A percentile compares a stretch with the other conserved stretches of the same genome.
These are phyloP conservation scores for Trichoderma atrobrunneum DNA, from an alignment of 2,329 filamentous ascomycete genomes.

Conservation along the genomic window DNA sequence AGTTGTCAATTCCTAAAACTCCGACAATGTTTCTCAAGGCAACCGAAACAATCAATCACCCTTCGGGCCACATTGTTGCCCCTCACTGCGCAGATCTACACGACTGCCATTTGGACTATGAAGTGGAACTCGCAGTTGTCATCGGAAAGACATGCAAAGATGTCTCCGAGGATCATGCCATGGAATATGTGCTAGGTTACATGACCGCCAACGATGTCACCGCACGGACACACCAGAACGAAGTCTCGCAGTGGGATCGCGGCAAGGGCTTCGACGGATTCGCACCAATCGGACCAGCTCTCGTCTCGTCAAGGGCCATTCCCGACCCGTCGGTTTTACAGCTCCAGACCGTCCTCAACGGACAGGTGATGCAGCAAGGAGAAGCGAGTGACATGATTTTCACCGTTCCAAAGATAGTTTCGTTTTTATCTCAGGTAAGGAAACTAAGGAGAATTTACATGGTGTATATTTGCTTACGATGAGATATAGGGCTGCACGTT, in stretches of 20 bases:
- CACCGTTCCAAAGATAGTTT: neutral
- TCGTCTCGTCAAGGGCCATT: neutral
- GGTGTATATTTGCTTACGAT: neutral
- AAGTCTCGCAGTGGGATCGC: conserved; percentile 12
- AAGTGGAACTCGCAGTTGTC: conserved; percentile 7
- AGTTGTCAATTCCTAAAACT: neutral
- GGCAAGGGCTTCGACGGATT: conserved; percentile 11
- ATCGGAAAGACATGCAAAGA: conserved; percentile 10
- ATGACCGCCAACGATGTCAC: conserved; percentile 13
- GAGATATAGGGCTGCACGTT: neutral
- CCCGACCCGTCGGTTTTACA: neutral
- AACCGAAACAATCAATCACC: neutral
- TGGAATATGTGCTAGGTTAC: neutral
- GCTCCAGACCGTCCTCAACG: conserved; percentile 1
- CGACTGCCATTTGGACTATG: conserved; percentile 5
- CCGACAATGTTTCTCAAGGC: conserved; percentile 8
- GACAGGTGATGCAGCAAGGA: conserved; percentile 4
- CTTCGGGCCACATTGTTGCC: neutral
- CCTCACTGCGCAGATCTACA: neutral
- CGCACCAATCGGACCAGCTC: conserved; percentile 8
- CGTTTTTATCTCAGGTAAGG: conserved; percentile 5
- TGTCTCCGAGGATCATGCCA: neutral
- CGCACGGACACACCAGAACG: conserved; percentile 10
- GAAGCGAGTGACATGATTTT: conserved; percentile 11
- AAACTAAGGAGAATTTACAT: neutral